Percentiles rank a stretch among this genome's conserved stretches.
Evolutionary conservation across 352 stramenopile species (phyloP).

Genomic region (Globisporangium spiculum): DNA sequence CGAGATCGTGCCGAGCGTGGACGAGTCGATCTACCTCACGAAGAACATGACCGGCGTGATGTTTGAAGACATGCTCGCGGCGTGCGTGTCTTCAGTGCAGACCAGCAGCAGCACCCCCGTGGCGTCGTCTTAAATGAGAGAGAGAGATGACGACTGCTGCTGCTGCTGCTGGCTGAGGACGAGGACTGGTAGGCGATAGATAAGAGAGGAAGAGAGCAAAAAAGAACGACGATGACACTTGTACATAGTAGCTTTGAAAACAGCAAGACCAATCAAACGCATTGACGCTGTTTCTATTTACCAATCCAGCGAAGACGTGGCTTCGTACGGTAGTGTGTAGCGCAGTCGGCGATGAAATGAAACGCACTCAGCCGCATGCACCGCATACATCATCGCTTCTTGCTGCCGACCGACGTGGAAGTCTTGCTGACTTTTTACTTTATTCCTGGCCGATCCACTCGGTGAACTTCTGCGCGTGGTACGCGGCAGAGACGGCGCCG

Average conservation of each 20-base stretch:
- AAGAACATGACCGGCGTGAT: constrained; percentile 86
- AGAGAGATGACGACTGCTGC: background rate
- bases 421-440: background rate
- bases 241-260: constrained; percentile 1
- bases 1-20: constrained; percentile 28
- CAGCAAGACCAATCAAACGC: constrained; percentile 14
- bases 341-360: background rate
- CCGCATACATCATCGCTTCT: background rate
- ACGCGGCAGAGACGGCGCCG: constrained; percentile 72
- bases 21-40: constrained; percentile 80
- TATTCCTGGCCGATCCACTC: constrained; percentile 87
- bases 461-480: constrained; percentile 78
- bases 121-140: background rate
- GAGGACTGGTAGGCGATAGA: background rate
- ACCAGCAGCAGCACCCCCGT: constrained; percentile 13
- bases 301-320: background rate
- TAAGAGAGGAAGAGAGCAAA: background rate
- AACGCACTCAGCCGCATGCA: background rate
- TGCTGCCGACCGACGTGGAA: background rate
- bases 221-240: constrained; percentile 8
- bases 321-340: background rate
- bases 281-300: constrained; percentile 17
- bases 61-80: constrained; percentile 87
- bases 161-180: background rate
- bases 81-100: constrained; percentile 79